Evolutionary conservation across 257 asterid species (phyloP).

Genomic region (Solanum medicagineum): DNA sequence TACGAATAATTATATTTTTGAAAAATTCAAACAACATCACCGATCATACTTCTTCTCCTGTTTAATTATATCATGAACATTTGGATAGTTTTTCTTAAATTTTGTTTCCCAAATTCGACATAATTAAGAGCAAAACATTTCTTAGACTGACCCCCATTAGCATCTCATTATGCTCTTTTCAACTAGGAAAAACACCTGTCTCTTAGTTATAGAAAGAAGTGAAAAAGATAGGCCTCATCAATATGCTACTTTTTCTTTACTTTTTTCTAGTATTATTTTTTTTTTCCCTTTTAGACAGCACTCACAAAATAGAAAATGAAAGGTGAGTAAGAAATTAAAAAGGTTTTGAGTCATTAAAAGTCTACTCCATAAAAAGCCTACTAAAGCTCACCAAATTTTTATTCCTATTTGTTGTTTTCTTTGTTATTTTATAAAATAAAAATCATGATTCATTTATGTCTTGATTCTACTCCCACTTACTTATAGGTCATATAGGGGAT

Average conservation of each 20-base stretch:
- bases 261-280: not conserved
- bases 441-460: not conserved
- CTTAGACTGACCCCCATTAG: not conserved
- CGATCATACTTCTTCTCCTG: not conserved
- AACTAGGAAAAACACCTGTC: not conserved
- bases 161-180: not conserved
- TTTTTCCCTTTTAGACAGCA: conserved; percentile 12
- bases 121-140: not conserved
- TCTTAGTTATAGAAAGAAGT: conserved; percentile 1
- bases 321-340: conserved; percentile 5
- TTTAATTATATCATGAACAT: not conserved
- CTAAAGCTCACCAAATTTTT: conserved; percentile 12
- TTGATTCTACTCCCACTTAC: not conserved
- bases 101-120: not conserved
- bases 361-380: conserved; percentile 20
- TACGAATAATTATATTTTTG: not conserved
- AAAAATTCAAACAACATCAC: not conserved
- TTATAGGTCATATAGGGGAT: not conserved
- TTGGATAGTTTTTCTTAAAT: not conserved
- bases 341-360: conserved; percentile 13
- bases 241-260: conserved; percentile 26
- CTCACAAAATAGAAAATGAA: conserved; percentile 17
- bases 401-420: not conserved
- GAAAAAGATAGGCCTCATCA: conserved; percentile 17
- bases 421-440: not conserved